Percentiles rank a stretch among this genome's conserved stretches.
Evolutionary conservation across 371 early-diverging fungal species (phyloP).

Genomic region (Mucor ambiguus): DNA sequence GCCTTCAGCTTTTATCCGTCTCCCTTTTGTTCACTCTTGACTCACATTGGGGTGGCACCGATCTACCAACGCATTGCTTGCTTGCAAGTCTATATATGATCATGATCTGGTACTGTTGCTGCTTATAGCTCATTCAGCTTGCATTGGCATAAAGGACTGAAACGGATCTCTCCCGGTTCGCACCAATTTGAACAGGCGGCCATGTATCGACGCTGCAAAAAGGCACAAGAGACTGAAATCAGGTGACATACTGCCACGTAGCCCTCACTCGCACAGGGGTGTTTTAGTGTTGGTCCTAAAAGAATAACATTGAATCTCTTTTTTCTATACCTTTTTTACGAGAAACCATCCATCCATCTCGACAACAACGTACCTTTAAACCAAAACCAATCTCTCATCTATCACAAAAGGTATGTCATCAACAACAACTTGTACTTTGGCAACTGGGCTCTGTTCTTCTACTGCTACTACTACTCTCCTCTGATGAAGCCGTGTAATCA

Average conservation of each 20-base stretch:
- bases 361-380: neutral
- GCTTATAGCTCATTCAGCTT: neutral
- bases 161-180: neutral
- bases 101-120: neutral
- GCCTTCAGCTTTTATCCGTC: slow-evolving; percentile 4
- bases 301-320: slow-evolving; percentile 6
- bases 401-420: slow-evolving; percentile 28
- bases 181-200: neutral
- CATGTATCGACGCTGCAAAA: neutral
- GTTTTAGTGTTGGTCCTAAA: neutral
- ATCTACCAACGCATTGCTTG: neutral
- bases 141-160: neutral
- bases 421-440: slow-evolving; percentile 14
- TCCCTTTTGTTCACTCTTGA: too few species aligned
- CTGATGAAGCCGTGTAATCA: slow-evolving; percentile 6
- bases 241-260: neutral
- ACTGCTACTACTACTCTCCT: slow-evolving; percentile 9
- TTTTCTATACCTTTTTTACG: slow-evolving; percentile 4
- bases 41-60: neutral
- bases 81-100: neutral
- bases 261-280: slow-evolving; percentile 5
- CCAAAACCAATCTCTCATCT: slow-evolving; percentile 1
- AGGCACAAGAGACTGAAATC: neutral
- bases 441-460: slow-evolving; percentile 18
- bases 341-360: slow-evolving; percentile 16